Base-by-base conservation (phyloP, 1,284 basidiomycete genomes). In the Cutaneotrichosporon cutaneum region DNA sequence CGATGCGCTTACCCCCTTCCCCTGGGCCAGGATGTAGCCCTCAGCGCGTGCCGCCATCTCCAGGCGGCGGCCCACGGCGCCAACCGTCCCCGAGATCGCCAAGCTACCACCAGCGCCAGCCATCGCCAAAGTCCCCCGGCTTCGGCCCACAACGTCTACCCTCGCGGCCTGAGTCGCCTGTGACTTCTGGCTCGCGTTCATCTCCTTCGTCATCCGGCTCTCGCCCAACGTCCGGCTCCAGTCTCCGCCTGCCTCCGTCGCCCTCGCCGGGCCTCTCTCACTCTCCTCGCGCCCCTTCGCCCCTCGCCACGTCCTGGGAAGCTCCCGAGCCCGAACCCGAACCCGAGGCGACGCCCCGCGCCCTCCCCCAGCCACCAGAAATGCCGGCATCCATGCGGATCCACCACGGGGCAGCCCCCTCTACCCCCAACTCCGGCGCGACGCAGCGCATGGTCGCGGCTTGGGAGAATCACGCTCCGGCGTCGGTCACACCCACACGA, bases 381-480 rank as follows among this genome's bases (percentile, higher is more conserved):
- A 35, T 9, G 21, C 51, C 26, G n/a, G 33, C 13, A n/a, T 53
- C 18, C 21, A 8, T 16, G 21, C 32, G 33, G 11, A 13, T 35
- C 10, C 24, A 4, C 22, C 35, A 13, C 8, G 18, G 6, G n/a
- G 35, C n/a, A 4, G n/a, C 10, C 35, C 35, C 52, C 30, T 26
- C 9, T 26, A 16, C 22, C 16, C 13, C 50, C 14, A 51, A 51
- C 30, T n/a, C 30, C 39, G 72, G 74, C 13, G 71, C 73, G 8
- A 68, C 76, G 3, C 68, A 66, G 52, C 61, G 61, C 44, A 71
- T 76, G 72, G 72, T 77, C 33, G 68, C 70, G 60, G 68, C 73
- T 58, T 77, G 76, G 76, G 76, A 77, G 63, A 69, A 26, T 21
- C 42, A 24, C 27, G 47, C 27, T 10, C 48, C 33, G 22, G 26